Percentiles rank a stretch among this genome's conserved stretches.
Conservation (phyloP, 768 basidiomycete genomes). For the Trametes elegans region DNA sequence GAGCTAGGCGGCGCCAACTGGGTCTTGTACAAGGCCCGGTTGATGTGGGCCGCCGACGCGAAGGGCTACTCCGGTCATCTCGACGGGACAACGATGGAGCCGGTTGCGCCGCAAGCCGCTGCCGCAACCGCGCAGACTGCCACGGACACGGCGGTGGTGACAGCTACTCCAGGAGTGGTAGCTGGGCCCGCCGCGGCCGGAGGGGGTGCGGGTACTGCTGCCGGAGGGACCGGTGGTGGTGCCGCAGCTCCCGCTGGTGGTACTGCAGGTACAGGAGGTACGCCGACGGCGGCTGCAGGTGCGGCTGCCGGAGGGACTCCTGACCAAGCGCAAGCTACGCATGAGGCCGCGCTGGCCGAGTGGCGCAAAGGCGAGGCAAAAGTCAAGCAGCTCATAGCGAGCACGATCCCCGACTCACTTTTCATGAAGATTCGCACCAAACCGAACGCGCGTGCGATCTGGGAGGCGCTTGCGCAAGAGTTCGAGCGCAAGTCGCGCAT, state of each 20-base stretch:
- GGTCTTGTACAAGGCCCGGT: constrained; percentile 3
- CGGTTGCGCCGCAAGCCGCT: not conserved
- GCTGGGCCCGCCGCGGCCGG: too few species aligned
- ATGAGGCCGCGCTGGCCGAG: constrained; percentile 23
- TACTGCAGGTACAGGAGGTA: not conserved
- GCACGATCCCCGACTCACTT: too few species aligned
- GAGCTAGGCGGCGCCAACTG: constrained; percentile 1
- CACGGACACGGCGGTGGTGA: not conserved
- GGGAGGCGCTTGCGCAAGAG: too few species aligned
- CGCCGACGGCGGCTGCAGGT: not conserved
- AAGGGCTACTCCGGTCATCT: not conserved
- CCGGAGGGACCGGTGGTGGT: too few species aligned
- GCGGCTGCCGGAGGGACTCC: not conserved
- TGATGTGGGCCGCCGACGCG: not conserved
- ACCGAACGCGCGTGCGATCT: constrained; percentile 26
- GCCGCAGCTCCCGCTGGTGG: not conserved
- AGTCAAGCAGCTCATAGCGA: too few species aligned
- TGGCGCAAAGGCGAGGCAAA: constrained; percentile 31
- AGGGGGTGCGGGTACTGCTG: too few species aligned
- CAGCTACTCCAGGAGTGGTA: too few species aligned
- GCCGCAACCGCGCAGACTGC: not conserved
- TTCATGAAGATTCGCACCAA: too few species aligned
- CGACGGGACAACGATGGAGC: not conserved
- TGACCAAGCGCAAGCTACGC: constrained; percentile 7
- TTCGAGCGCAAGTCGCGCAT: constrained; percentile 30